A percentile compares a stretch with the other conserved stretches of the same genome.
Conservation (phyloP, 148 eudicot genomes). For the Rhododendron griersonianum region DNA sequence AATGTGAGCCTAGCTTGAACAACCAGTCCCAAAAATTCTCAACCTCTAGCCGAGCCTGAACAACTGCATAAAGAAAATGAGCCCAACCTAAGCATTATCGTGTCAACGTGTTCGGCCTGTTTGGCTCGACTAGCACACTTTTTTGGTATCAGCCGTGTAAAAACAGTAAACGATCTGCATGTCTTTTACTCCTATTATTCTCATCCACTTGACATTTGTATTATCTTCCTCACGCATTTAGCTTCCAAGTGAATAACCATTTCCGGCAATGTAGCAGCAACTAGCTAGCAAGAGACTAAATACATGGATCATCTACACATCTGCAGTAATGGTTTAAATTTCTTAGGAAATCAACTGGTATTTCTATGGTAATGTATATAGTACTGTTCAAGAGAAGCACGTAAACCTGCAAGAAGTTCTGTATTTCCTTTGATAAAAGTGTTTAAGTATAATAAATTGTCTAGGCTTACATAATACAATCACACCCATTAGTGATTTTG, state of each 20-base stretch:
- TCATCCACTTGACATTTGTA: neutral
- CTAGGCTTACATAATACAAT: neutral
- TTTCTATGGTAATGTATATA: neutral
- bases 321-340: neutral
- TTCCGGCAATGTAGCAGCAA: neutral
- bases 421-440: neutral
- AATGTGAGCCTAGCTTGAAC: neutral
- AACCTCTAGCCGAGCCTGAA: neutral
- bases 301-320: neutral
- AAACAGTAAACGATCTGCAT: neutral
- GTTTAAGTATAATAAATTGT: neutral
- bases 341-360: neutral
- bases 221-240: neutral
- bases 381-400: neutral
- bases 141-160: neutral
- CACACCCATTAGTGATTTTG: no score
- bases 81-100: neutral
- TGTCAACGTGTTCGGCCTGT: neutral
- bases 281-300: neutral
- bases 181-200: neutral
- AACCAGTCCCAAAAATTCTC: neutral
- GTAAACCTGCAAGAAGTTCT: neutral
- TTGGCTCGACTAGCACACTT: neutral
- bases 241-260: neutral
- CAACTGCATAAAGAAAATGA: neutral